A percentile compares a stretch with the other conserved stretches of the same genome.
Conservation (phyloP, 805 yeast genomes). For the Saccharomycopsis microspora region DNA sequence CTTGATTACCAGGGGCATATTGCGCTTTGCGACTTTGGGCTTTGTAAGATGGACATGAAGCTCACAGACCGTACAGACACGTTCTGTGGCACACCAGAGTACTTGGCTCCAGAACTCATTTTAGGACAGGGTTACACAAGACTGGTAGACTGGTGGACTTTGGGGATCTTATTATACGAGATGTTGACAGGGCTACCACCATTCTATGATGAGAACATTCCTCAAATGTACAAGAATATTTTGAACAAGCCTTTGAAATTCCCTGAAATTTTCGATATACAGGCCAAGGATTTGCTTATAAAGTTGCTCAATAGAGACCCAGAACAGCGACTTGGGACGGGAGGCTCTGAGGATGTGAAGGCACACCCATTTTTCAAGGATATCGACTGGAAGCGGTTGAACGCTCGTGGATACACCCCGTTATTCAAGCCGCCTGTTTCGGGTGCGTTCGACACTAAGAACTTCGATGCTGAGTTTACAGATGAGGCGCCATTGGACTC, state of each 20-base stretch:
- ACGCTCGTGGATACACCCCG: conserved; percentile 71
- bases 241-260: conserved; percentile 80
- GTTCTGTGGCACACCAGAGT: conserved; percentile 97
- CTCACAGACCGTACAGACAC: conserved; percentile 81
- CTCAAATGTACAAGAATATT: conserved; percentile 89
- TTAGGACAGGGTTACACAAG: conserved; percentile 91
- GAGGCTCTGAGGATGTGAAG: conserved; percentile 72
- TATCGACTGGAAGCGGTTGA: conserved; percentile 65
- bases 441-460: conserved; percentile 79
- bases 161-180: conserved; percentile 86
- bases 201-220: conserved; percentile 87
- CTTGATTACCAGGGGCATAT: conserved; percentile 96
- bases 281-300: conserved; percentile 64
- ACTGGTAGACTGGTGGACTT: conserved; percentile 97
- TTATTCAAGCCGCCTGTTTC: conserved; percentile 91
- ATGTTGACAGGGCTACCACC: conserved; percentile 98
- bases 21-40: conserved; percentile 93
- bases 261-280: conserved; percentile 74
- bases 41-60: conserved; percentile 92
- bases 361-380: conserved; percentile 65
- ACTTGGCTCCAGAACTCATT: conserved; percentile 88
- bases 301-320: conserved; percentile 57
- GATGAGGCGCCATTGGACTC: conserved; percentile 89
- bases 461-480: conserved; percentile 88
- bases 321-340: conserved; percentile 55